These are phyloP conservation scores for Yamadazyma triangularis DNA, from an alignment of 1,139 yeast genomes.

Conservation along the genomic window DNA sequence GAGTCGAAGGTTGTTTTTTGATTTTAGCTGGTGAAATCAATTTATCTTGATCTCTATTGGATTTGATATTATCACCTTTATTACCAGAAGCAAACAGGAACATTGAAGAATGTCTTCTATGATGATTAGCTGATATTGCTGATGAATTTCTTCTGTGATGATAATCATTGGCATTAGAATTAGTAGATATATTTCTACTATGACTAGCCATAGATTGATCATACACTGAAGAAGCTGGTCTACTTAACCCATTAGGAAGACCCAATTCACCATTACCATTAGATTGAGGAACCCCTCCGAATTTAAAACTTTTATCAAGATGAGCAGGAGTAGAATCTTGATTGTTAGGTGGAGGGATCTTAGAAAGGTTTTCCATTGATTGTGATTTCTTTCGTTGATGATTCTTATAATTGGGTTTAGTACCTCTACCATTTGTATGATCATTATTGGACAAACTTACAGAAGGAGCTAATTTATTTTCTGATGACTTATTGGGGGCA, in stretches of 20 bases:
- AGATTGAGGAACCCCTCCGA: slow-evolving; percentile 17
- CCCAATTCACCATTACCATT: slow-evolving; percentile 2
- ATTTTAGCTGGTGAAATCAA: slow-evolving; percentile 24
- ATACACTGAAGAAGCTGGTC: slow-evolving; percentile 45
- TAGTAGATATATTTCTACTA: slow-evolving; percentile 22
- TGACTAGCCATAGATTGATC: slow-evolving; percentile 28
- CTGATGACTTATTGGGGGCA: slow-evolving; percentile 4
- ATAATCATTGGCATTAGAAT: slow-evolving; percentile 10
- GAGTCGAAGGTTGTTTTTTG: slow-evolving; percentile 13
- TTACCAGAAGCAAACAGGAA: slow-evolving; percentile 4
- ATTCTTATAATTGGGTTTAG: too few relatives aligned
- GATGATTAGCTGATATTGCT: slow-evolving; percentile 17
- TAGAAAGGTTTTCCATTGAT: slow-evolving; percentile 43
- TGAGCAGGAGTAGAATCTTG: slow-evolving; percentile 4
- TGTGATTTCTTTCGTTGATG: slow-evolving; percentile 21
- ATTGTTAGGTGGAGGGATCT: background rate
- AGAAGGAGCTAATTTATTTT: slow-evolving; percentile 12
- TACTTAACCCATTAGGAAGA: slow-evolving; percentile 7
- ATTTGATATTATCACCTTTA: slow-evolving; percentile 7
- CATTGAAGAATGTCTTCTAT: slow-evolving; percentile 23
- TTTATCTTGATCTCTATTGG: too few relatives aligned
- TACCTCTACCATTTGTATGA: slow-evolving; percentile 3
- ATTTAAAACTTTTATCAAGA: slow-evolving; percentile 14
- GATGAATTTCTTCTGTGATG: slow-evolving; percentile 33
- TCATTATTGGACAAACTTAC: slow-evolving; percentile 6